Evolutionary conservation across 2,329 filamentous ascomycete genomes (phyloP), one percentile per base, ranked within the genome.

Genomic region (Aureobasidium lini): DNA sequence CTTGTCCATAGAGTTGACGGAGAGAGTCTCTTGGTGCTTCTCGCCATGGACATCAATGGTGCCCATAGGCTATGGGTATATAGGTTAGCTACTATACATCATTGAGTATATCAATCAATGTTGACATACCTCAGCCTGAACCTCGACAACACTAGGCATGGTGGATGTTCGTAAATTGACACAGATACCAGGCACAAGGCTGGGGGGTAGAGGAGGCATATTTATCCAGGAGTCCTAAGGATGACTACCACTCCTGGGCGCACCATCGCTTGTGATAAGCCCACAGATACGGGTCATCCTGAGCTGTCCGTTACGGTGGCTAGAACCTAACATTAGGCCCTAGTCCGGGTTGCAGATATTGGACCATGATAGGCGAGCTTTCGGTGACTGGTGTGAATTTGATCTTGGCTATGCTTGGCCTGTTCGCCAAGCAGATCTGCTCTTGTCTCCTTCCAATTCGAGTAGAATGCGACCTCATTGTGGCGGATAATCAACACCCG

Each of bases 41-140:
- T 67, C 60, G 48, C 70, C 69, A 66, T 73, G 69, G 56, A 67
- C 68, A 64, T 73, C 72, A 60, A 71, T 68, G 56, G 70, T 65
- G 39, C 69, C 70, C 59, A 60, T 61, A n/a, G 60, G 56, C 60
- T 61, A 15, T 11, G 28, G n/a, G 23, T 44, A 8, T 6, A n/a
- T n/a, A 15, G 7, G 29, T 61, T 6, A 61, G 54, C 16, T 28
- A 28, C 9, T 23, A 4, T 56, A 13, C 16, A 13, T n/a, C 5
- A 23, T 5, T 5, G 16, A 34, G n/a, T 7, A 8, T 43, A 11
- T 13, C 34, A 31, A 3, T 1, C 29, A n/a, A 4, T 8, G 16
- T 4, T 10, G 28, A 23, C 39, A 44, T 36, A 44, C 52, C 52
- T 57, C 53, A 31, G 42, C 31, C 15, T 36, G 31, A 15, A 57